These are phyloP conservation scores for Alternaria viburni DNA, from an alignment of 2,329 filamentous ascomycete species.

Conservation along the genomic window DNA sequence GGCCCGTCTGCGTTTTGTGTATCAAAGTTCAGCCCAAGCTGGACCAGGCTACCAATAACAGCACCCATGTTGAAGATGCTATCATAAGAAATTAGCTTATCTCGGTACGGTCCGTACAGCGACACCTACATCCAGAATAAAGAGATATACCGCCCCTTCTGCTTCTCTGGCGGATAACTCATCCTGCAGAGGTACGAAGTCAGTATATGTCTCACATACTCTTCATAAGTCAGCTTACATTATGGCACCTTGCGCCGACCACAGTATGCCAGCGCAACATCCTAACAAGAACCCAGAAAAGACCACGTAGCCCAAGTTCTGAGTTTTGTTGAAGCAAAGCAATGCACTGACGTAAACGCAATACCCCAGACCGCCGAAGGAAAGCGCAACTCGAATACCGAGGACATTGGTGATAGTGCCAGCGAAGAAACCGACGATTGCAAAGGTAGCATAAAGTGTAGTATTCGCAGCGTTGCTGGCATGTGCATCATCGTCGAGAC, in stretches of 20 bases:
- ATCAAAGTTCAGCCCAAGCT: slow-evolving; percentile 71
- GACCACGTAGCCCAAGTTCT: slow-evolving; percentile 71
- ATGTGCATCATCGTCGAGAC: slow-evolving; percentile 52
- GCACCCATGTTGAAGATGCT: slow-evolving; percentile 85
- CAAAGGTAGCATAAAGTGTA: slow-evolving; percentile 73
- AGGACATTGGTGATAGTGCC: slow-evolving; percentile 75
- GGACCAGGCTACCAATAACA: slow-evolving; percentile 78
- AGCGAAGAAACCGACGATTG: slow-evolving; percentile 65
- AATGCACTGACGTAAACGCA: slow-evolving; percentile 73
- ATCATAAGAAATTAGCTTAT: background rate
- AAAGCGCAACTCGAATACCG: slow-evolving; percentile 69
- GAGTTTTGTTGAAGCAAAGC: slow-evolving; percentile 70
- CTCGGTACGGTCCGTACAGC: background rate
- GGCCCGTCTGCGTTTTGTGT: slow-evolving; percentile 43
- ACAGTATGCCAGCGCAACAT: slow-evolving; percentile 76
- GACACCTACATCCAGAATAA: slow-evolving; percentile 74
- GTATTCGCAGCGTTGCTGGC: slow-evolving; percentile 67
- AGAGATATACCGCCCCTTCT: slow-evolving; percentile 85
- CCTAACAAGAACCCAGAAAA: slow-evolving; percentile 77
- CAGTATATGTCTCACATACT: background rate
- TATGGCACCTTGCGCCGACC: slow-evolving; percentile 69
- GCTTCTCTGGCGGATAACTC: slow-evolving; percentile 77
- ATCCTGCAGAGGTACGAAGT: slow-evolving; percentile 56
- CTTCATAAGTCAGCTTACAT: background rate
- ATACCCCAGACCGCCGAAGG: slow-evolving; percentile 76